Conservation (phyloP, 148 eudicot species). For the Camellia lanceoleosa region DNA sequence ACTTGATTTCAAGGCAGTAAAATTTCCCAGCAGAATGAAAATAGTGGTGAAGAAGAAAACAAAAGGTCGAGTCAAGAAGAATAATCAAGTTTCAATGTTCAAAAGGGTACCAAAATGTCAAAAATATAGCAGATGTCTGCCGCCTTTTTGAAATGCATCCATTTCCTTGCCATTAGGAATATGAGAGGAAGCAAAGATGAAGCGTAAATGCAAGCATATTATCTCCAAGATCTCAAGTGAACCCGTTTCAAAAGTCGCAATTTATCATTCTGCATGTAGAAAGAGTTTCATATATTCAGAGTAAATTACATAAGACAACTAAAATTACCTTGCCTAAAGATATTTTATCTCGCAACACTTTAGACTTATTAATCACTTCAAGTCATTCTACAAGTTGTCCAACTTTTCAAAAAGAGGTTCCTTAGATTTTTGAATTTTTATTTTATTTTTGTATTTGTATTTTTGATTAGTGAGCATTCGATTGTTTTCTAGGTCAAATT, state of each 20-base stretch:
- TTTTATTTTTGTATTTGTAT: background rate
- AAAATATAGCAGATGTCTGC: conserved; percentile 74
- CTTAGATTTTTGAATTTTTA: background rate
- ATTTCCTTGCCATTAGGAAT: conserved; percentile 44
- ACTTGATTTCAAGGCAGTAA: background rate
- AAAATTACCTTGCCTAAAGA: background rate
- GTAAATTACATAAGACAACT: background rate
- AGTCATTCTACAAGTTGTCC: background rate
- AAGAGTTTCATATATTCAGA: conserved; percentile 5
- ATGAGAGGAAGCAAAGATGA: conserved; percentile 52
- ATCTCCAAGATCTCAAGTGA: conserved; percentile 98
- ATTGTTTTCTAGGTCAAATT: background rate
- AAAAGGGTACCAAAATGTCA: conserved; percentile 77
- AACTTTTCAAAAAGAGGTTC: background rate
- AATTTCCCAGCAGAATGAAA: background rate
- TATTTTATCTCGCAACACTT: background rate
- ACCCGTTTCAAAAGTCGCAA: conserved; percentile 74
- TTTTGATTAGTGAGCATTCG: background rate
- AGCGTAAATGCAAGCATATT: conserved; percentile 90
- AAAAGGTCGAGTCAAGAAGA: conserved; percentile 18
- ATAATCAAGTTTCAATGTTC: background rate
- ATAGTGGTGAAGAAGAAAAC: conserved; percentile 2
- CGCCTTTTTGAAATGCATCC: conserved; percentile 34
- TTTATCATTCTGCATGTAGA: conserved; percentile 75
- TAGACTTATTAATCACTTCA: background rate